Base-by-base conservation (phyloP, 345 rosid genomes). In the Brassica nigra region DNA sequence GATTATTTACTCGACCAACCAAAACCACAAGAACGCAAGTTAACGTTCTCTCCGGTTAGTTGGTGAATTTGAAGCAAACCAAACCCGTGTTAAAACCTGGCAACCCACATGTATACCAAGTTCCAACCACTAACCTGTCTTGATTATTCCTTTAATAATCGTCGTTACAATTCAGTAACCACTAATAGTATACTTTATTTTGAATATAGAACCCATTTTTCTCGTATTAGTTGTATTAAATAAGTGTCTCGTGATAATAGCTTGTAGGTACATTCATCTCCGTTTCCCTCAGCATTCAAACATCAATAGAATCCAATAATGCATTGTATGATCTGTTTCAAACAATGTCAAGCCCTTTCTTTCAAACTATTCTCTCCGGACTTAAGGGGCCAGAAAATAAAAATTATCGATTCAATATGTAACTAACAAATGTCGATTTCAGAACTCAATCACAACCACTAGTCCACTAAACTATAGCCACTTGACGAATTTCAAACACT, bases 21-120 rank as follows among this genome's bases (percentile, higher is more conserved):
- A 23, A 23, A 23, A 23, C 27, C 76, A 70, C 14, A 74, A 70
- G 39, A 75, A 75, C 12, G 30, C 20, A 42, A 70, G 76, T 30
- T 31, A 67, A 65, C 64, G 75, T 80, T 39, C 73, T 70, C 9
- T 36, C 42, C 3, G 55, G 71, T 70, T 18, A 55, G 68, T 65
- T 65, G 73, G 76, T 57, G 68, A 34, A 30, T 55, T 10, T 7
- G 23, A 75, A 54, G 63, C 83, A 76, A 75, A 70, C 79, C 68
- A 54, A 80, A 80, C 55, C 79, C 76, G 79, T 80, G 72, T 80
- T 80, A 80, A 63, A 70, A 80, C 71, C 79, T 69, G 79, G 76
- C 76, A 76, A 65, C 6, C 9, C 61, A 36, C 76, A 74, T 75
- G 69, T 62, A 63, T 80, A 80, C 83, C 83, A 80, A 80, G 27